These are phyloP conservation scores for Myriangium duriaei DNA, from an alignment of 2,329 filamentous ascomycete genomes.

Conservation along the genomic window DNA sequence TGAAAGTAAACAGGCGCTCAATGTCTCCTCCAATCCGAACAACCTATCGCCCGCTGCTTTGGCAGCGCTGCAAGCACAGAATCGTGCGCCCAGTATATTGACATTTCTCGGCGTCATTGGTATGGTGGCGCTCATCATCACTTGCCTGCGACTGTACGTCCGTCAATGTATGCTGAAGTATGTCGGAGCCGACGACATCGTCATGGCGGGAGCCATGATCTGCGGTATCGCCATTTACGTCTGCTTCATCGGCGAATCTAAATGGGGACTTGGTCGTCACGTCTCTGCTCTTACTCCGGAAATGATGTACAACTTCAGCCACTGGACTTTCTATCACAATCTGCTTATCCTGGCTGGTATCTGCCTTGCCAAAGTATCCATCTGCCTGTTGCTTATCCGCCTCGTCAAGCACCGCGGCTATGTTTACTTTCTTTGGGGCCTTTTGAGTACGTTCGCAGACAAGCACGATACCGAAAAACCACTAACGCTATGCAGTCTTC, in stretches of 20 bases:
- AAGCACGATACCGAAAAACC: background rate
- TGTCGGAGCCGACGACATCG: constrained; percentile 38
- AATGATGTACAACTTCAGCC: constrained; percentile 26
- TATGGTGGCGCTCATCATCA: constrained; percentile 11
- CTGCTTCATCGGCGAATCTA: constrained; percentile 33
- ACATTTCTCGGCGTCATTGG: constrained; percentile 12
- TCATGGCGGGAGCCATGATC: constrained; percentile 32
- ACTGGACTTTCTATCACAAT: constrained; percentile 35
- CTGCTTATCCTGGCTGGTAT: constrained; percentile 35
- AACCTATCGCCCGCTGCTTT: background rate
- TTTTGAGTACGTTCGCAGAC: constrained; percentile 28
- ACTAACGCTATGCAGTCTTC: constrained; percentile 23
- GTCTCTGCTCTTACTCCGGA: constrained; percentile 15
- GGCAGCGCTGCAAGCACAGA: too few species aligned
- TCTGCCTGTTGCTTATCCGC: constrained; percentile 34
- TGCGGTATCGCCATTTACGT: constrained; percentile 21
- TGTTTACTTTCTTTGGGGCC: constrained; percentile 29
- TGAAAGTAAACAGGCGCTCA: too few species aligned
- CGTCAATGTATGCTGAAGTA: constrained; percentile 35
- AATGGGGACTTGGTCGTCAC: constrained; percentile 38
- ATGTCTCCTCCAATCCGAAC: too few species aligned
- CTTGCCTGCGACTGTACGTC: constrained; percentile 20
- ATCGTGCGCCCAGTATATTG: constrained; percentile 7
- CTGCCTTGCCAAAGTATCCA: constrained; percentile 36
- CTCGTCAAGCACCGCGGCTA: constrained; percentile 29